Conservation (phyloP, 331 rosid genomes). For the Quercus phellos region DNA sequence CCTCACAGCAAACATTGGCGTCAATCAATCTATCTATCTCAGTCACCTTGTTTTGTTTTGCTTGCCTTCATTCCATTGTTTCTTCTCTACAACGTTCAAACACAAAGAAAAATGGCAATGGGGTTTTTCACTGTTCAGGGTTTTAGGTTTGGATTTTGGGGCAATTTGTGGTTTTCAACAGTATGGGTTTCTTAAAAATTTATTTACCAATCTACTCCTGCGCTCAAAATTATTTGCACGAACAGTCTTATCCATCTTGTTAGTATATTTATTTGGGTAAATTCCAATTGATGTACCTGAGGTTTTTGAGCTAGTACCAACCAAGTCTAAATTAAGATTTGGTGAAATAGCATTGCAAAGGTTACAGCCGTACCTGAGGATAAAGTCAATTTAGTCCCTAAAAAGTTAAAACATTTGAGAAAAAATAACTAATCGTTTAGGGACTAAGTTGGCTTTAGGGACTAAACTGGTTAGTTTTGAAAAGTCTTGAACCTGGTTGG, state of each 20-base stretch:
- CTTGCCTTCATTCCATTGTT: conserved; percentile 6
- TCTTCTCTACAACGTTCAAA: background rate
- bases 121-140: conserved; percentile 20
- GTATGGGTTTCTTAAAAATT: background rate
- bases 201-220: conserved; percentile 1
- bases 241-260: no score
- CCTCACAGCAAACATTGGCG: conserved; percentile 61
- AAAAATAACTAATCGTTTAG: no score
- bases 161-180: background rate
- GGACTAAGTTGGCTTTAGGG: no score
- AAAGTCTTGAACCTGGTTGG: fast-evolving
- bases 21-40: background rate
- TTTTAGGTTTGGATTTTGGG: conserved; percentile 27
- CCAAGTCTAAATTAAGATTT: no score
- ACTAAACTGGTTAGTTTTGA: no score
- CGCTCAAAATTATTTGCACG: background rate
- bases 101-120: background rate
- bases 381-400: no score
- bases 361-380: no score
- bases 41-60: background rate
- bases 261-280: no score
- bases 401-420: no score
- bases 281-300: fast-evolving
- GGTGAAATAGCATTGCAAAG: no score
- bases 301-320: fast-evolving